phyloP scores from a whole-genome alignment of 2,329 filamentous ascomycete species.

The Geoglossum cookeanum region DNA sequence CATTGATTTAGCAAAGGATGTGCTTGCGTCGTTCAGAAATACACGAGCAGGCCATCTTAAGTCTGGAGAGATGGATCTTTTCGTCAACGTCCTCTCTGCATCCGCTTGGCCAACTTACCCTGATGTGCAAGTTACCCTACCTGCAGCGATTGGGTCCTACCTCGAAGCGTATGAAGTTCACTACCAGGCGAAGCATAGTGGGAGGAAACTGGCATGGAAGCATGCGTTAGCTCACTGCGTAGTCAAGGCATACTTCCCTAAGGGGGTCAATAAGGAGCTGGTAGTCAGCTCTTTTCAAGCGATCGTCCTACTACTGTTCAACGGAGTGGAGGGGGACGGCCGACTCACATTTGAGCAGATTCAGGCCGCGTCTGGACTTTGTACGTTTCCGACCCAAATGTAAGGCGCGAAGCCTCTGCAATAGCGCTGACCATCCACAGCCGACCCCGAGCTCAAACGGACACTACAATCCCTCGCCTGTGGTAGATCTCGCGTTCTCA shows the following conservation, averaged over 20 bases:
- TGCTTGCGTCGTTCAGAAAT: constrained; percentile 74
- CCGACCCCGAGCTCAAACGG: constrained; percentile 61
- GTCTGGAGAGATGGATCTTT: constrained; percentile 46
- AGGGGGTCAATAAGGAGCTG: constrained; percentile 59
- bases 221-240: constrained; percentile 83
- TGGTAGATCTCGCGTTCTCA: constrained; percentile 66
- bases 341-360: constrained; percentile 61
- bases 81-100: constrained; percentile 77
- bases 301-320: constrained; percentile 78
- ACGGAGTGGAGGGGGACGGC: constrained; percentile 42
- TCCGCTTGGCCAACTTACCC: constrained; percentile 87
- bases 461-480: constrained; percentile 92
- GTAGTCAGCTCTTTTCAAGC: constrained; percentile 86
- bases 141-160: constrained; percentile 53
- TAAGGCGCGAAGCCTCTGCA: neutral
- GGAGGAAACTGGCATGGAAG: constrained; percentile 76
- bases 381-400: constrained; percentile 23
- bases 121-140: constrained; percentile 56
- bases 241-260: constrained; percentile 61
- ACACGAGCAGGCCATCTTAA: constrained; percentile 40
- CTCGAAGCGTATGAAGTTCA: constrained; percentile 66
- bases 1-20: constrained; percentile 78
- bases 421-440: constrained; percentile 17
- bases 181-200: constrained; percentile 79
- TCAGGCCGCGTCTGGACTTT: constrained; percentile 51